Base-by-base conservation (phyloP, 345 rosid genomes). In the Brassica incana region DNA sequence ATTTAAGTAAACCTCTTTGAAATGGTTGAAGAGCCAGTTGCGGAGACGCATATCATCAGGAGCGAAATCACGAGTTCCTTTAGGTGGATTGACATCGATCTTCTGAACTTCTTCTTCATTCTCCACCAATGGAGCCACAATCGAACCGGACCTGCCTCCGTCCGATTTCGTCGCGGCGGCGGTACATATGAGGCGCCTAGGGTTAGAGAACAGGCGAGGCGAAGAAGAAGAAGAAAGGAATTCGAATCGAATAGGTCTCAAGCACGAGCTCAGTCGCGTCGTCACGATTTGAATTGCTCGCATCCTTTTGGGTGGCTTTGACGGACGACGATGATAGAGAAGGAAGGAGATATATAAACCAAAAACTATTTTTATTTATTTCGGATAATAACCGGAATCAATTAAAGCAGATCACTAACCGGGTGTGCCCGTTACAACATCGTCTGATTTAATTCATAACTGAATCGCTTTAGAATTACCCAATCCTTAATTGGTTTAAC, bases 21-120 rank as follows among this genome's bases (percentile, higher is more conserved):
- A 95, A 74, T 92, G 88, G 85, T 84, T 52, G 75, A 95, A 92
- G 71, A 95, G 93, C 98, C 99, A 95, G 35, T 84, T 91, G 48
- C 97, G 93, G 18, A 95, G 91, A 8, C 98, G 91, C 97, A 92
- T 92, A 67, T 92, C 97, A 73, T 92, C 96, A 18, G 97, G 98
- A 52, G 97, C 88, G 84, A 92, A 92, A 84, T 92, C 99, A 20
- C 98, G 87, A 73, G 99, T 95, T 3, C 98, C 97, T 83, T 89
- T 91, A 18, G 97, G 98, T 43, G 97, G 98, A 83, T 92, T 91
- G 6, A 90, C 96, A 65, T 95, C 94, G 63, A 95, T 90, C 77
- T 75, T 91, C 81, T 87, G 84, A 76, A 85, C 30, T 2, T 87
- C 88, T 10, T 86, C 87, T 8, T 86, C 91, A 5, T 33, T 65